Conservation (phyloP, 1,284 basidiomycete species). For the Apiotrichum domesticum region DNA sequence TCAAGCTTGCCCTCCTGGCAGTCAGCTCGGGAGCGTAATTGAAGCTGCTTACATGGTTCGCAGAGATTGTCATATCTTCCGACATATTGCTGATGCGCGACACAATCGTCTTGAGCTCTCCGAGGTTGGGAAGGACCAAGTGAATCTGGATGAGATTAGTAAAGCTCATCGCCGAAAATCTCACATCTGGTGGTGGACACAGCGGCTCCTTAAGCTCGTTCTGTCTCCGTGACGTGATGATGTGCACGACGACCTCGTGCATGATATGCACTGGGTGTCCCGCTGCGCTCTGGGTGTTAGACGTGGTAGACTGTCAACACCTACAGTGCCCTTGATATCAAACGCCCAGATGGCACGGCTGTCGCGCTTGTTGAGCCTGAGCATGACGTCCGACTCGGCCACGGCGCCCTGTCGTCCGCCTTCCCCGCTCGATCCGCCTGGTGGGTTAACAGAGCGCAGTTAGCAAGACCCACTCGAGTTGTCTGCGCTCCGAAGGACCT, state of each 20-base stretch:
- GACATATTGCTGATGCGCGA: conserved; percentile 69
- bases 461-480: conserved; percentile 25
- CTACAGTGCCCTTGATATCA: conserved; percentile 35
- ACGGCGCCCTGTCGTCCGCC: conserved; percentile 4
- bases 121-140: conserved; percentile 69
- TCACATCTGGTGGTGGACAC: conserved; percentile 80
- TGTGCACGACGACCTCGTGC: conserved; percentile 51
- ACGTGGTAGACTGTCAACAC: not conserved
- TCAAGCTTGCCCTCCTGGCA: conserved; percentile 43
- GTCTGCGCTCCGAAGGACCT: conserved; percentile 55
- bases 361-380: conserved; percentile 57
- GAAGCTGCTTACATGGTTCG: conserved; percentile 28
- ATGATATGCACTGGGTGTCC: conserved; percentile 36
- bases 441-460: not conserved
- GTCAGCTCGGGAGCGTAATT: conserved; percentile 1
- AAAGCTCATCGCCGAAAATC: conserved; percentile 18
- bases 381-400: conserved; percentile 59
- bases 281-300: conserved; percentile 16
- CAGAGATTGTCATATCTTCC: conserved; percentile 60
- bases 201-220: conserved; percentile 69
- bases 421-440: conserved; percentile 6
- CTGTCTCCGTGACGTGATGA: conserved; percentile 67
- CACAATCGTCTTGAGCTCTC: conserved; percentile 70
- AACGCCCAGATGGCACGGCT: conserved; percentile 39
- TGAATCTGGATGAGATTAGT: conserved; percentile 56